phyloP scores from a whole-genome alignment of 805 yeast species.

The Saccharomycopsis guyanensis region DNA sequence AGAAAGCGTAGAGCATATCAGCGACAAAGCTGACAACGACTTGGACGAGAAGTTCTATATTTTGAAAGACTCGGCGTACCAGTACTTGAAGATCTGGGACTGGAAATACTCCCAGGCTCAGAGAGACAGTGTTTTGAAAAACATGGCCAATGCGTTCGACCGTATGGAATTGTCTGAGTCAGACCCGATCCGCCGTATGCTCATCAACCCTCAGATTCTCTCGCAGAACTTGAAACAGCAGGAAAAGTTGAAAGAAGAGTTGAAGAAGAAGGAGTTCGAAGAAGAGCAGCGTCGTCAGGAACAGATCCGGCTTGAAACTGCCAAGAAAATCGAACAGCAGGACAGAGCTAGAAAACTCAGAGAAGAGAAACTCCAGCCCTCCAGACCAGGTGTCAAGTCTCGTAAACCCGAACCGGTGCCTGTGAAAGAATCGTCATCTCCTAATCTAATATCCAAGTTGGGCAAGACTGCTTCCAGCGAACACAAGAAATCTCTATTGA shows the following conservation, averaged over 20 bases:
- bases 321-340: neutral
- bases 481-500: too few relatives aligned
- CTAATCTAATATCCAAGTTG: too few relatives aligned
- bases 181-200: slow-evolving; percentile 16
- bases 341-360: neutral
- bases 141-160: slow-evolving; percentile 16
- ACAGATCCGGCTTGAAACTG: slow-evolving; percentile 1
- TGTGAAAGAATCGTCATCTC: neutral
- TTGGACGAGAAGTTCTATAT: slow-evolving; percentile 9
- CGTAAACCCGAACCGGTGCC: neutral
- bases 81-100: slow-evolving; percentile 17
- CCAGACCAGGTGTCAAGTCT: neutral
- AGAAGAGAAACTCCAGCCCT: neutral
- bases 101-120: slow-evolving; percentile 14
- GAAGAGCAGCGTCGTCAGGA: slow-evolving; percentile 1
- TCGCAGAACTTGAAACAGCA: slow-evolving; percentile 2
- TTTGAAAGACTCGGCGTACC: slow-evolving; percentile 18
- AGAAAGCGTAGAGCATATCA: neutral
- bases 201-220: slow-evolving; percentile 13
- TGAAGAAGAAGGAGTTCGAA: slow-evolving; percentile 5
- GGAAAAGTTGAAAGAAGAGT: slow-evolving; percentile 8
- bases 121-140: slow-evolving; percentile 8
- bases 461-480: too few relatives aligned
- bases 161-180: slow-evolving; percentile 6
- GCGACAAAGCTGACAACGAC: neutral